Evolutionary conservation across 305 asterid species (phyloP).

Genomic region (Fraxinus nigra): DNA sequence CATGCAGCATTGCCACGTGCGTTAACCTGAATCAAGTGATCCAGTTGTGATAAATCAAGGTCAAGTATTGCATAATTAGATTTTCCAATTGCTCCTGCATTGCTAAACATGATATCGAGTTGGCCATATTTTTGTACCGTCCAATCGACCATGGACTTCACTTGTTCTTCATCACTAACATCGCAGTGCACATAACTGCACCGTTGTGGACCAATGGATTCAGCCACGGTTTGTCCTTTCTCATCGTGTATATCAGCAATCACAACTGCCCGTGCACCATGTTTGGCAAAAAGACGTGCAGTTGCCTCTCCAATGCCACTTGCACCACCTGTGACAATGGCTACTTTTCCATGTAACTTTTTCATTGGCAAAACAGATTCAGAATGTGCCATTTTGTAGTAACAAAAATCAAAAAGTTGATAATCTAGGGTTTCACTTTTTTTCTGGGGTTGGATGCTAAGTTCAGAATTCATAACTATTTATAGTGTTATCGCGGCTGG

Average conservation of each 20-base stretch:
- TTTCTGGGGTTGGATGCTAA: background rate
- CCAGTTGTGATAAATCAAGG: constrained; percentile 27
- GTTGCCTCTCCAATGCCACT: constrained; percentile 55
- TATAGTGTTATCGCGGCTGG: background rate
- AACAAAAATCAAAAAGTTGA: background rate
- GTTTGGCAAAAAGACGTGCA: constrained; percentile 34
- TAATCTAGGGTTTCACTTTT: background rate
- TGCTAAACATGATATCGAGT: constrained; percentile 40
- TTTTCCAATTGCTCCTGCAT: constrained; percentile 25
- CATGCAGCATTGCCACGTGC: constrained; percentile 35
- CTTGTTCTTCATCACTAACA: constrained; percentile 42
- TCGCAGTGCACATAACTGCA: constrained; percentile 44
- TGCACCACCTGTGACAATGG: constrained; percentile 50
- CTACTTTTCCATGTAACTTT: constrained; percentile 44
- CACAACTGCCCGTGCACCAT: constrained; percentile 37
- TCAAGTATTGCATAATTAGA: constrained; percentile 29
- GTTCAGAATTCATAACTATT: background rate
- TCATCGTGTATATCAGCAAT: constrained; percentile 43
- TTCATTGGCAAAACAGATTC: background rate
- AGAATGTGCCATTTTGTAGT: background rate
- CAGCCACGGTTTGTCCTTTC: constrained; percentile 29
- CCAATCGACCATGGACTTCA: constrained; percentile 34
- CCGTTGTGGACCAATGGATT: constrained; percentile 26
- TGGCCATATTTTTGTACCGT: constrained; percentile 32
- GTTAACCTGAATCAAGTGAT: constrained; percentile 28